These are phyloP conservation scores for Silene latifolia DNA, from an alignment of 148 eudicot genomes.

Conservation along the genomic window DNA sequence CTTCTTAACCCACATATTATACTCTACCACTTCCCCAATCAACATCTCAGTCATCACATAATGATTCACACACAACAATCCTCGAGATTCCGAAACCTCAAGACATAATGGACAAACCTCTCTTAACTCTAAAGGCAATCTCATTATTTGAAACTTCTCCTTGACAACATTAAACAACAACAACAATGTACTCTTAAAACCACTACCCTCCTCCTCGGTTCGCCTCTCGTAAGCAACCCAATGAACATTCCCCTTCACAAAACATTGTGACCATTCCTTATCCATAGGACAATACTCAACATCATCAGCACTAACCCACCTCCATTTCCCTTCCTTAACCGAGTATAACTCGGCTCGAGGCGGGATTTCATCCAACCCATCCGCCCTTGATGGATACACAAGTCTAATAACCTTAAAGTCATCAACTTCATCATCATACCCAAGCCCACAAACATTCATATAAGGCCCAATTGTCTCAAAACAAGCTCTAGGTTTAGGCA, in stretches of 20 bases:
- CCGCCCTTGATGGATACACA: background rate
- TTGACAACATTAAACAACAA: conserved; percentile 8
- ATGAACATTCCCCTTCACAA: background rate
- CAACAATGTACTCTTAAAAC: conserved; percentile 9
- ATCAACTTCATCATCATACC: conserved; percentile 5
- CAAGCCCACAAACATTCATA: background rate
- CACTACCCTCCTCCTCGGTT: background rate
- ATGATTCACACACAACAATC: conserved; percentile 4
- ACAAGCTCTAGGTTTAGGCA: conserved; percentile 8
- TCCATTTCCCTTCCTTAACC: conserved; percentile 16
- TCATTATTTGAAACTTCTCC: conserved; percentile 6
- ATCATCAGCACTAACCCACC: background rate
- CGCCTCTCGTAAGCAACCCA: conserved; percentile 10
- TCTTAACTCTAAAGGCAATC: conserved; percentile 5
- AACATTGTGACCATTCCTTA: too few relatives aligned
- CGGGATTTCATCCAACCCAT: conserved; percentile 4
- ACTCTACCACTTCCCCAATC: background rate
- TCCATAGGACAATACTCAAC: conserved; percentile 9
- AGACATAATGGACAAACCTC: background rate
- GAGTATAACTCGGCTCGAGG: conserved; percentile 7
- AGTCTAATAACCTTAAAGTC: too few relatives aligned
- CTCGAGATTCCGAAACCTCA: background rate
- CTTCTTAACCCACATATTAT: conserved; percentile 13
- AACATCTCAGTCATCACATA: background rate
- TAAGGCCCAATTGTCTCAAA: conserved; percentile 7